Evolutionary conservation across 1,139 yeast genomes (phyloP), one percentile per base, ranked within the genome.

Genomic region (Yamadazyma atlantica): DNA sequence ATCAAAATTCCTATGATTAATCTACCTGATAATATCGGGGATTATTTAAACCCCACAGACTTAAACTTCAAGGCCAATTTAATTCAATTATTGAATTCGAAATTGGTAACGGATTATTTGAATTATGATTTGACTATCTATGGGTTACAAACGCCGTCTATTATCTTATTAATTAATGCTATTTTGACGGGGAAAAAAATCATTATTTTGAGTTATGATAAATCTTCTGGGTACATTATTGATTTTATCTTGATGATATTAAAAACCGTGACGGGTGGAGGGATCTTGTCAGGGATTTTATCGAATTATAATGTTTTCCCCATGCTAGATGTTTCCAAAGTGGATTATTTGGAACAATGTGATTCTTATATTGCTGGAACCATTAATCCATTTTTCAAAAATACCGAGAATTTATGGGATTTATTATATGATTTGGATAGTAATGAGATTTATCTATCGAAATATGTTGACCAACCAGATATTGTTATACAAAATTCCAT

Each of bases 361-460:
- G 73, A 69, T 14, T 78, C 80, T 18, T 80, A 62, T 54, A 64
- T 80, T 50, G 86, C 85, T 4, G 86, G 86, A 9, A 82, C 82
- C 34, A 79, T 80, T 46, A 80, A 81, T 55, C 84, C 85, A 10
- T 79, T 82, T 38, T 80, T 80, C 61, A 78, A 77, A 45, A 60
- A 66, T 36, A 81, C 78, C 49, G 79, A 80, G 29, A 66, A 64
- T 40, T 50, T 70, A 31, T 80, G 84, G 83, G 86, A 80, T 50
- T 57, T 80, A 15, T 55, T 80, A 36, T 75, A 78, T 43, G 84
- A 80, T 51, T 58, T 80, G 43, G 85, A 80, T 47, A 48, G 58
- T 36, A 74, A 60, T 54, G 44, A 72, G 59, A 64, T 64, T 48
- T 64, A 46, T 17, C 41, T 72, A 22, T 60, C 71, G 31, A 57